A percentile compares a stretch with the other conserved stretches of the same genome.
Evolutionary conservation across 2,329 filamentous ascomycete genomes (phyloP).

Genomic region (Bipolaris sorokiniana): DNA sequence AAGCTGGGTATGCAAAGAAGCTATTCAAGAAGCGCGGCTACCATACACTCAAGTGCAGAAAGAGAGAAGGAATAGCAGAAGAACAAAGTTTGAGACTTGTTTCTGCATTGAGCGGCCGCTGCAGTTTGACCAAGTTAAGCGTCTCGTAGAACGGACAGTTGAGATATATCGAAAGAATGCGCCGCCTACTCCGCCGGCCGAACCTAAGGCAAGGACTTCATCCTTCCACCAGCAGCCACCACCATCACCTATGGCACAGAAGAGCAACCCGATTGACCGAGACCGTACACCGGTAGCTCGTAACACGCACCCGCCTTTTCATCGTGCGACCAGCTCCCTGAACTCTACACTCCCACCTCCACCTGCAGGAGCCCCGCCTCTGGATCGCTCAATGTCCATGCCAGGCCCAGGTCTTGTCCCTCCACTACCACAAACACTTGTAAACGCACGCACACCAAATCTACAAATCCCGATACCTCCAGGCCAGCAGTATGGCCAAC

Average conservation of each 20-base stretch:
- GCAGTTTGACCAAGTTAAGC: conserved; percentile 44
- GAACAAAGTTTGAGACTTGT: conserved; percentile 44
- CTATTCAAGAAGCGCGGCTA: conserved; percentile 43
- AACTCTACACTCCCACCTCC: conserved; percentile 16
- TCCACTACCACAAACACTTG: conserved; percentile 13
- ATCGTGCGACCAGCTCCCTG: conserved; percentile 30
- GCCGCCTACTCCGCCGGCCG: conserved; percentile 17
- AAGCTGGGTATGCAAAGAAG: conserved; percentile 49
- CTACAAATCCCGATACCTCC: conserved; percentile 23
- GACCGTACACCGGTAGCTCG: conserved; percentile 33
- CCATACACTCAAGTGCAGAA: conserved; percentile 43
- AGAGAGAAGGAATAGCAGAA: conserved; percentile 36
- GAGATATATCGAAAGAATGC: conserved; percentile 43
- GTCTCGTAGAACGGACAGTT: conserved; percentile 49
- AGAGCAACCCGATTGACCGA: conserved; percentile 24
- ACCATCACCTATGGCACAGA: conserved; percentile 12
- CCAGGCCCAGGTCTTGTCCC: conserved; percentile 25
- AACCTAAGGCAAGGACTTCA: conserved; percentile 21
- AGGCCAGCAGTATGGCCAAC: conserved; percentile 4
- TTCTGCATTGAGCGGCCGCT: conserved; percentile 45
- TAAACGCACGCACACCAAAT: conserved; percentile 21
- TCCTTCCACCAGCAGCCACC: conserved; percentile 31
- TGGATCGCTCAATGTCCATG: conserved; percentile 38
- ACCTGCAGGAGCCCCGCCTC: conserved; percentile 26
- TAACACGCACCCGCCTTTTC: conserved; percentile 26